Conservation (phyloP, 768 basidiomycete species). For the Astraeus odoratus region DNA sequence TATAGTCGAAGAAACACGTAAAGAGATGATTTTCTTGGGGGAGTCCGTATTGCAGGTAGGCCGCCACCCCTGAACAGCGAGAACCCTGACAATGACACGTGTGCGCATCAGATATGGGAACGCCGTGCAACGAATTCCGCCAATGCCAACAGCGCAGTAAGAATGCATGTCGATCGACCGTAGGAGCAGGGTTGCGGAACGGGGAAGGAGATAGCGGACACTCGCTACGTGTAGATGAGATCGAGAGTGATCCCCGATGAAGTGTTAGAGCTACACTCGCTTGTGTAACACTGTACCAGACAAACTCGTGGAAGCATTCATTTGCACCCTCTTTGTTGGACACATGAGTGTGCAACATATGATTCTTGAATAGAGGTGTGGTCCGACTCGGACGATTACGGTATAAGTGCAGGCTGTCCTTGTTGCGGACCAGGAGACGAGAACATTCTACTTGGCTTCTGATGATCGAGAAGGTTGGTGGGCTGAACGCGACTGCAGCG, state of each 20-base stretch:
- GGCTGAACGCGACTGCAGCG: neutral
- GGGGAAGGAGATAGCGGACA: conserved; percentile 25
- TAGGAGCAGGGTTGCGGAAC: conserved; percentile 5
- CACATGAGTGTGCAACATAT: conserved; percentile 5
- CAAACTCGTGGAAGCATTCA: conserved; percentile 6
- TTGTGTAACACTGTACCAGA: conserved; percentile 3
- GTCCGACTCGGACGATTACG: no score
- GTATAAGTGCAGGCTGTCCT: no score
- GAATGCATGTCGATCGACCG: conserved; percentile 29
- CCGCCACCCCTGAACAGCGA: conserved; percentile 2
- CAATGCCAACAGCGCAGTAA: conserved; percentile 12
- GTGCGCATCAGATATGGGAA: conserved; percentile 52
- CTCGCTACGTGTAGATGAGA: conserved; percentile 16
- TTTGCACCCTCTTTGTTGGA: conserved; percentile 7
- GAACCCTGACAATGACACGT: conserved; percentile 10
- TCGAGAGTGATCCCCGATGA: conserved; percentile 8
- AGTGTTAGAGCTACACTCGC: conserved; percentile 1
- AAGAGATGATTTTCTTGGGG: conserved; percentile 96
- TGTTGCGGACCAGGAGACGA: neutral
- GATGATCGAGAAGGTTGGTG: neutral
- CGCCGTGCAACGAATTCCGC: conserved; percentile 30
- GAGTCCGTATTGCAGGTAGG: conserved; percentile 91
- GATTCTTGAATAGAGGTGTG: neutral
- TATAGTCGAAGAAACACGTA: conserved; percentile 91
- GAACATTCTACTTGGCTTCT: conserved; percentile 7